phyloP scores from a whole-genome alignment of 768 basidiomycete genomes.

The Russula sp. region DNA sequence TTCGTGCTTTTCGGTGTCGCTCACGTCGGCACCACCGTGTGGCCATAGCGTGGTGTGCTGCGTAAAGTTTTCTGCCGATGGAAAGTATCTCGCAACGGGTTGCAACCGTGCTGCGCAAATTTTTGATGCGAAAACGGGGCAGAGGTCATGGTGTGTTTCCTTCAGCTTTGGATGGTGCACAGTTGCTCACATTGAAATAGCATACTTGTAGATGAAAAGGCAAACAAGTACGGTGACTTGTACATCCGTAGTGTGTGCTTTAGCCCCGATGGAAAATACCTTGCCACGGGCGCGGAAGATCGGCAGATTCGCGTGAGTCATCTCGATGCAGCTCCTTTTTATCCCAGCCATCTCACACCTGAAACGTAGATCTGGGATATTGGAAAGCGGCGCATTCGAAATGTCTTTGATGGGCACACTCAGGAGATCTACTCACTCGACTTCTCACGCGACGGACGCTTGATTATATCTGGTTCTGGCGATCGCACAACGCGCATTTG shows the following conservation, averaged over 20 bases:
- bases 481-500: constrained; percentile 59
- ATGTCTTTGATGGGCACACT: constrained; percentile 80
- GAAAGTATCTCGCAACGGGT: constrained; percentile 87
- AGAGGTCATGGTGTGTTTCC: constrained; percentile 65
- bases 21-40: background rate
- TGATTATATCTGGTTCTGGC: constrained; percentile 86
- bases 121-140: constrained; percentile 84
- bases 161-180: background rate
- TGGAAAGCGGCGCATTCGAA: constrained; percentile 65
- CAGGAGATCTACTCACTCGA: constrained; percentile 94
- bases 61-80: constrained; percentile 91
- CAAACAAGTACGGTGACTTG: constrained; percentile 67
- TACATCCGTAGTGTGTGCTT: constrained; percentile 87
- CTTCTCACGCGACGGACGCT: constrained; percentile 78
- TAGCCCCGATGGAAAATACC: constrained; percentile 60
- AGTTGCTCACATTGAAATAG: constrained; percentile 31
- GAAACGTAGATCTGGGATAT: constrained; percentile 82
- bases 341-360: background rate
- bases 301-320: constrained; percentile 73
- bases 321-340: background rate
- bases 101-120: constrained; percentile 96
- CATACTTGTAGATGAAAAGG: constrained; percentile 70
- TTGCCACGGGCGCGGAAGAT: constrained; percentile 86
- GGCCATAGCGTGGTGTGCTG: constrained; percentile 69
- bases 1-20: background rate